A percentile compares a stretch with the other conserved stretches of the same genome.
phyloP scores from a whole-genome alignment of 345 rosid genomes.

The Turnera subulata region DNA sequence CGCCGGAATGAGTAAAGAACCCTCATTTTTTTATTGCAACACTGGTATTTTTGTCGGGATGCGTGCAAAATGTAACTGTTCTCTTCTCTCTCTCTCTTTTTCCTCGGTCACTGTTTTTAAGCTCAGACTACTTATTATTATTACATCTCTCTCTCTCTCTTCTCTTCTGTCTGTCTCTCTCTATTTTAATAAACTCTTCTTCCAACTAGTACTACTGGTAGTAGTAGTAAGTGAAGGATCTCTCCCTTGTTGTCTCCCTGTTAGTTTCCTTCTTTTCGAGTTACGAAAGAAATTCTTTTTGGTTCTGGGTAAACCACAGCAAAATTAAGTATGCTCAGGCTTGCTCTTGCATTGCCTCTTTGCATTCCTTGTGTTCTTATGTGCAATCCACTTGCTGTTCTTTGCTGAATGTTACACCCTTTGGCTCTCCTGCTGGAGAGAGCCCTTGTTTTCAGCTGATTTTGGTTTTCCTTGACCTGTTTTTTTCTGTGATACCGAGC shows the following conservation, averaged over 20 bases:
- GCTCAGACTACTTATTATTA: too few species aligned
- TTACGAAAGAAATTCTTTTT: too few species aligned
- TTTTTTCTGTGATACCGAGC: slow-evolving; percentile 13
- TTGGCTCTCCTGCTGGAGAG: slow-evolving; percentile 46
- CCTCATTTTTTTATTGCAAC: background rate
- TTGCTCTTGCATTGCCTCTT: slow-evolving; percentile 1
- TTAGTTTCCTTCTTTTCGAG: too few species aligned
- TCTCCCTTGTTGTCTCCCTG: too few species aligned
- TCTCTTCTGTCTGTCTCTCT: slow-evolving; percentile 18
- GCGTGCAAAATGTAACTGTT: slow-evolving; percentile 58
- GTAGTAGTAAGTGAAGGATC: too few species aligned
- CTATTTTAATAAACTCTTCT: slow-evolving; percentile 3
- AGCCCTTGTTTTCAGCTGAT: slow-evolving; percentile 21
- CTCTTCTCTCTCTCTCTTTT: slow-evolving; percentile 18
- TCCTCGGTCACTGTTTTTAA: slow-evolving; percentile 23
- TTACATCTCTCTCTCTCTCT: slow-evolving; percentile 33
- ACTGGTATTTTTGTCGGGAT: slow-evolving; percentile 52
- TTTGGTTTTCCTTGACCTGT: background rate
- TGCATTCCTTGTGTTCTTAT: background rate
- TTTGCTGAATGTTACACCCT: slow-evolving; percentile 20
- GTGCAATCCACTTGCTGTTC: background rate
- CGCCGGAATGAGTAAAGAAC: background rate
- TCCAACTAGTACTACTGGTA: too few species aligned
- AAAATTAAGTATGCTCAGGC: too few species aligned
- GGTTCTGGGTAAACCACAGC: too few species aligned